Evolutionary conservation across 2,329 filamentous ascomycete species (phyloP).

Genomic region (Aspergillus persii): DNA sequence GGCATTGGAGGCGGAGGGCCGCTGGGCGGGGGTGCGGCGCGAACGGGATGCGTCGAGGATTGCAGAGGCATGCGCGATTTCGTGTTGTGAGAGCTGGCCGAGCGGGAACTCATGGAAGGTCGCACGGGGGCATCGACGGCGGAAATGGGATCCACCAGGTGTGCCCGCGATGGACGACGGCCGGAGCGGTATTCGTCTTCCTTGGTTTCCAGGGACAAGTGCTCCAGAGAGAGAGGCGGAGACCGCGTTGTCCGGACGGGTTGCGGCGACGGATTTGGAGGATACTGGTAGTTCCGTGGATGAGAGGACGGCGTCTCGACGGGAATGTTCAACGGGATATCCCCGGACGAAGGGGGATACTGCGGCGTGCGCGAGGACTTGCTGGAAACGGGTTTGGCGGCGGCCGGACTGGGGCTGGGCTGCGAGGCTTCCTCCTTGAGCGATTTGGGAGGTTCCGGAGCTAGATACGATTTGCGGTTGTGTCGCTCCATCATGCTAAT

Average conservation of each 20-base stretch:
- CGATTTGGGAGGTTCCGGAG: slow-evolving; percentile 75
- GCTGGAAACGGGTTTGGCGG: slow-evolving; percentile 27
- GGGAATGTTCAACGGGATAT: slow-evolving; percentile 61
- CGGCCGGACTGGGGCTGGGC: slow-evolving; percentile 25
- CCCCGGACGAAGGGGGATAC: slow-evolving; percentile 65
- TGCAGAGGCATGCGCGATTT: slow-evolving; percentile 36
- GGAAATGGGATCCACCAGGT: slow-evolving; percentile 35
- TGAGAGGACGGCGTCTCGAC: slow-evolving; percentile 30
- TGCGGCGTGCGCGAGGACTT: slow-evolving; percentile 21
- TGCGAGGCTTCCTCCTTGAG: slow-evolving; percentile 55
- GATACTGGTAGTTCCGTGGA: slow-evolving; percentile 20
- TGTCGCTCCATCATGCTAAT: slow-evolving; percentile 90
- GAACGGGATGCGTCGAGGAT: slow-evolving; percentile 64
- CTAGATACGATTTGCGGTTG: slow-evolving; percentile 91
- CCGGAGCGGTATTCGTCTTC: slow-evolving; percentile 31
- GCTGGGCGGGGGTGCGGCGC: slow-evolving; percentile 57
- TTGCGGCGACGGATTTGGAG: slow-evolving; percentile 21
- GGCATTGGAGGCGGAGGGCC: slow-evolving; percentile 61
- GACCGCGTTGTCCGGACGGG: slow-evolving; percentile 28
- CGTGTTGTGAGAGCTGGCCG: slow-evolving; percentile 37
- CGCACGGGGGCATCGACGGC: slow-evolving; percentile 38
- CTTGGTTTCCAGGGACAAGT: slow-evolving; percentile 43
- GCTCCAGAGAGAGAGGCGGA: slow-evolving; percentile 42
- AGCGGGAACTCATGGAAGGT: slow-evolving; percentile 39
- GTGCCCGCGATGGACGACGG: slow-evolving; percentile 29